Evolutionary conservation across 164 flowering plant genomes (phyloP).

Genomic region (Chloranthus sessilifolius): DNA sequence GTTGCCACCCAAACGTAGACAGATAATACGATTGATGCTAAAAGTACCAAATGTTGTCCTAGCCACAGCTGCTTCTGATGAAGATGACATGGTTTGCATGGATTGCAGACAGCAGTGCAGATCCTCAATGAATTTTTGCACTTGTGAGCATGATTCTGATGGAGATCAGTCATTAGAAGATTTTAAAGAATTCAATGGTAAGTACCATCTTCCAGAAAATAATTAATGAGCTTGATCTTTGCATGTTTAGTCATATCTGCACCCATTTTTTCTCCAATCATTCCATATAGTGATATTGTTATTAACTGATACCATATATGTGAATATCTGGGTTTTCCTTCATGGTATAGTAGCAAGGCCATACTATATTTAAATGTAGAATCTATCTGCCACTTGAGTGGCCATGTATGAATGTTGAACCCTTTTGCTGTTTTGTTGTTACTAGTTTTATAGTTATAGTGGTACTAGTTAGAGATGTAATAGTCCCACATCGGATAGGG

Average conservation of each 20-base stretch:
- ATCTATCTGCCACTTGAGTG: no score
- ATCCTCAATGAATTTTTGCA: constrained; percentile 13
- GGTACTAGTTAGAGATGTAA: no score
- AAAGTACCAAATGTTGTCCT: constrained; percentile 52
- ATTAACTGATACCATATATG: no score
- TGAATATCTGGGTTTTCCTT: no score
- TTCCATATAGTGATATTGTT: no score
- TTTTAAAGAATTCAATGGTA: constrained; percentile 36
- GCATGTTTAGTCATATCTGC: not conserved
- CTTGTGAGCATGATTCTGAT: constrained; percentile 22
- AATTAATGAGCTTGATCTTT: constrained; percentile 1
- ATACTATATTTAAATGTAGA: no score
- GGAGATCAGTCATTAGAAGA: constrained; percentile 18
- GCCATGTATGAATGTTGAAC: no score
- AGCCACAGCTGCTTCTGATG: constrained; percentile 37
- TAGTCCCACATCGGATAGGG: no score
- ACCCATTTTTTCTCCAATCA: no score
- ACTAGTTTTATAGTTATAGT: no score
- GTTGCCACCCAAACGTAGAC: constrained; percentile 89
- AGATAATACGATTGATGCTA: constrained; percentile 59
- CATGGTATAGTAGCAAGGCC: no score
- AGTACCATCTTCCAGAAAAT: not conserved
- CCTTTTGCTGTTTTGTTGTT: no score
- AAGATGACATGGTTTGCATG: not conserved
- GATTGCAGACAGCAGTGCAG: constrained; percentile 6